Evolutionary conservation across 1,139 yeast species (phyloP).

Genomic region (Kurtzmaniella natalensis): DNA sequence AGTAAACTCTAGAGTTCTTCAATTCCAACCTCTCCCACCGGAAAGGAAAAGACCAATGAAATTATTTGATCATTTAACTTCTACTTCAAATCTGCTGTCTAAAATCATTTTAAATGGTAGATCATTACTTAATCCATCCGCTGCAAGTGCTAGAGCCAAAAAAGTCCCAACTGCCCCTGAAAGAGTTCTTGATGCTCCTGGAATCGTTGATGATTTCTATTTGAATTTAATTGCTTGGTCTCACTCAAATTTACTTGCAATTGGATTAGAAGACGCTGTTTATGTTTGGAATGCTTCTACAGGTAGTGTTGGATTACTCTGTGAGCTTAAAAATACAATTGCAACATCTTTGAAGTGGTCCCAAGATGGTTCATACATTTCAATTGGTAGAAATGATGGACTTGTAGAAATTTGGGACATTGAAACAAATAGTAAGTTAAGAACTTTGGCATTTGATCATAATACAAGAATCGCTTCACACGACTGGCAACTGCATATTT

Average conservation of each 20-base stretch:
- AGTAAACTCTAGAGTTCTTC: slow-evolving; percentile 77
- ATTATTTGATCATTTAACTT: slow-evolving; percentile 25
- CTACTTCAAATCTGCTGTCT: slow-evolving; percentile 22
- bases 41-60: slow-evolving; percentile 57
- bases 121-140: slow-evolving; percentile 34
- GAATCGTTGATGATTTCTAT: slow-evolving; percentile 88
- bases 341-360: slow-evolving; percentile 89
- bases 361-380: slow-evolving; percentile 81
- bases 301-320: slow-evolving; percentile 71
- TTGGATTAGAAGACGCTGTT: slow-evolving; percentile 80
- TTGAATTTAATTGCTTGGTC: slow-evolving; percentile 90
- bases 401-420: slow-evolving; percentile 91
- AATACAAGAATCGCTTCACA: slow-evolving; percentile 73
- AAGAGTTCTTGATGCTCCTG: slow-evolving; percentile 94
- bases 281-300: slow-evolving; percentile 91
- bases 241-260: slow-evolving; percentile 72
- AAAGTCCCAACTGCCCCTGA: slow-evolving; percentile 88
- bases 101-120: slow-evolving; percentile 13
- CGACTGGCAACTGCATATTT: slow-evolving; percentile 78
- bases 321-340: slow-evolving; percentile 49
- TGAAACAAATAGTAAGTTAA: slow-evolving; percentile 64
- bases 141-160: slow-evolving; percentile 54
- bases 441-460: slow-evolving; percentile 70
- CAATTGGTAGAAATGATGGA: slow-evolving; percentile 85
- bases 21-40: slow-evolving; percentile 87